phyloP scores from a whole-genome alignment of 2,329 filamentous ascomycete species.

The Aureobasidium melanogenum region DNA sequence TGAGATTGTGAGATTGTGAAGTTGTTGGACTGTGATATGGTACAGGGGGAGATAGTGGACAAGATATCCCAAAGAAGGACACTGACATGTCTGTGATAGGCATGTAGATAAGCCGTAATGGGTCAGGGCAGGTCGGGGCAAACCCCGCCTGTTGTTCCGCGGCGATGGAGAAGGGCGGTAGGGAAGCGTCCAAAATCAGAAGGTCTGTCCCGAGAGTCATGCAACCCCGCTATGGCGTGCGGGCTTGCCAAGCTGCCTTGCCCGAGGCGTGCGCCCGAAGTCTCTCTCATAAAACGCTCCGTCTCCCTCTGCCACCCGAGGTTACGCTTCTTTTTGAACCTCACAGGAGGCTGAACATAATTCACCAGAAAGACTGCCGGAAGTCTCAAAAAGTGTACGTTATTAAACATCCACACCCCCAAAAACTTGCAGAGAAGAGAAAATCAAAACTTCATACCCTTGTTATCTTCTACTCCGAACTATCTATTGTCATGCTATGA shows the following conservation, averaged over 20 bases:
- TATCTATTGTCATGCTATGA: background rate
- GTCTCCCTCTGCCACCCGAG: background rate
- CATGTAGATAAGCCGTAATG: background rate
- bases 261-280: background rate
- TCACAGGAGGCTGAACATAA: background rate
- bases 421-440: background rate
- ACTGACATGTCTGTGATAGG: background rate
- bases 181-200: background rate
- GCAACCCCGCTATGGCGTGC: slow-evolving; percentile 3
- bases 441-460: background rate
- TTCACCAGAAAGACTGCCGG: background rate
- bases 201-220: background rate
- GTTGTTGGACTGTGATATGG: background rate
- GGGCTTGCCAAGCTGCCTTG: background rate
- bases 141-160: background rate
- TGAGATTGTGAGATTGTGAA: background rate
- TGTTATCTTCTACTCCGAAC: background rate
- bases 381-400: background rate
- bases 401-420: background rate
- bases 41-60: background rate
- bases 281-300: background rate
- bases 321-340: background rate
- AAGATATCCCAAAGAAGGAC: background rate
- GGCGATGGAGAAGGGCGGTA: background rate
- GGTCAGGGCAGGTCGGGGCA: background rate